Evolutionary conservation across 768 basidiomycete genomes (phyloP).

Genomic region (Lepiota brunneoincarnata): DNA sequence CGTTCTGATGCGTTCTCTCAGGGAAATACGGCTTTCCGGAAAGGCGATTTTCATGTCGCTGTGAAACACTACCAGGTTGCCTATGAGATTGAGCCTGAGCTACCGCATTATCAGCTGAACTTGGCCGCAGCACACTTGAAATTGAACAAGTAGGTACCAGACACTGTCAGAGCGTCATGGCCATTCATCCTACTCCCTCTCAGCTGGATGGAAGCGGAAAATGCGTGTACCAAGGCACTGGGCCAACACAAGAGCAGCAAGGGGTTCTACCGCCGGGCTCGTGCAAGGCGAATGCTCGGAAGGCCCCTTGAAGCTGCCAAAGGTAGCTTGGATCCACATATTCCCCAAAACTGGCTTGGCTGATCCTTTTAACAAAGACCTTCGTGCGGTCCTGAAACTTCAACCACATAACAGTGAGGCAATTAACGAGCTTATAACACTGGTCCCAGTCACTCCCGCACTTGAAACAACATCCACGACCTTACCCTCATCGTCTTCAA

Average conservation of each 20-base stretch:
- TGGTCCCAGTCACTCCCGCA: conserved; percentile 26
- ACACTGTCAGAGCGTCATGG: neutral
- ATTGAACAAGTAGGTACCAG: conserved; percentile 53
- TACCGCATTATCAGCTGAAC: conserved; percentile 76
- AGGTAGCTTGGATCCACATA: conserved; percentile 32
- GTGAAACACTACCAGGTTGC: conserved; percentile 60
- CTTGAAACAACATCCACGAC: neutral
- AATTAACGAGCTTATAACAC: conserved; percentile 46
- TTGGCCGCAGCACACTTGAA: conserved; percentile 75
- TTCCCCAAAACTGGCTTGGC: neutral
- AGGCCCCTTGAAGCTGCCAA: conserved; percentile 55
- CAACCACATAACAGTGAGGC: conserved; percentile 70
- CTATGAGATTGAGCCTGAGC: conserved; percentile 62
- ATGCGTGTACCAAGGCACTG: conserved; percentile 64
- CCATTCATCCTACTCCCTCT: conserved; percentile 8
- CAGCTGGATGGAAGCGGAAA: conserved; percentile 73
- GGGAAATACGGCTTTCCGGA: conserved; percentile 71
- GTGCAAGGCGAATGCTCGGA: conserved; percentile 60
- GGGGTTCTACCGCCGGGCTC: conserved; percentile 67
- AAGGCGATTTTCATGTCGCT: conserved; percentile 54
- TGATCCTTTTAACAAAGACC: conserved; percentile 35
- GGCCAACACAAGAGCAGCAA: conserved; percentile 66
- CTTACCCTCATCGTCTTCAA: neutral
- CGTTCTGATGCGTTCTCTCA: conserved; percentile 20
- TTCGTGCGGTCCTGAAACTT: conserved; percentile 56